phyloP scores from a whole-genome alignment of 2,329 filamentous ascomycete genomes.

The Mycocentrospora acerina region DNA sequence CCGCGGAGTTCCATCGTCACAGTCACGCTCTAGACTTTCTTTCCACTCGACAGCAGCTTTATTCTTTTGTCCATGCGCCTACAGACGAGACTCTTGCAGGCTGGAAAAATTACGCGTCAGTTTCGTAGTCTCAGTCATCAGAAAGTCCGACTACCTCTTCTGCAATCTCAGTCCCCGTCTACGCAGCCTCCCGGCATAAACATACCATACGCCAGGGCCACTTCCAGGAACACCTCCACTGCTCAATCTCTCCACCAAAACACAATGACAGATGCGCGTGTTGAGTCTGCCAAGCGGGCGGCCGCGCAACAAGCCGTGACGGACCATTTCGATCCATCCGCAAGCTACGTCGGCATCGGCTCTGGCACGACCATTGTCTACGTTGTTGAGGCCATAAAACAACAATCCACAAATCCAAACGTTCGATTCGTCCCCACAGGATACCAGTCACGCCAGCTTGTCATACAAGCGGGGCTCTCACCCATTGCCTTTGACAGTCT shows the following conservation, averaged over 20 bases:
- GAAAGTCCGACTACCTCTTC: constrained; percentile 17
- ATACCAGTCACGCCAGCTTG: constrained; percentile 84
- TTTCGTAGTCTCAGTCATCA: constrained; percentile 32
- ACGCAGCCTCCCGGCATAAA: constrained; percentile 1
- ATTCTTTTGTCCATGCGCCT: too few species aligned
- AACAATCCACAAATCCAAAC: constrained; percentile 36
- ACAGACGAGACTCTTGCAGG: background rate
- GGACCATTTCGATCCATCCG: constrained; percentile 66
- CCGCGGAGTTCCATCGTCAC: too few species aligned
- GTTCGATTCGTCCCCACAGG: constrained; percentile 94
- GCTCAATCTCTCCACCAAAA: constrained; percentile 6
- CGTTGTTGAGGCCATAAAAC: constrained; percentile 75
- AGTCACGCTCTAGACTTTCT: too few species aligned
- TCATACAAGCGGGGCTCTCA: constrained; percentile 73
- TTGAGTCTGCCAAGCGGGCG: constrained; percentile 73
- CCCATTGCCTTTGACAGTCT: constrained; percentile 78
- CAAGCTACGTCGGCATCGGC: constrained; percentile 74
- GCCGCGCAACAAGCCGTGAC: constrained; percentile 72
- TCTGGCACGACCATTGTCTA: constrained; percentile 82
- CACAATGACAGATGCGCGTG: constrained; percentile 35
- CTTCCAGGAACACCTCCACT: constrained; percentile 7
- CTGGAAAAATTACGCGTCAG: constrained; percentile 16
- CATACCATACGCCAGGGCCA: background rate
- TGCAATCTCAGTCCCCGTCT: constrained; percentile 16
- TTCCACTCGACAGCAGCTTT: background rate